These are phyloP conservation scores for Volutella citrinella DNA, from an alignment of 2,329 filamentous ascomycete genomes.

Conservation along the genomic window DNA sequence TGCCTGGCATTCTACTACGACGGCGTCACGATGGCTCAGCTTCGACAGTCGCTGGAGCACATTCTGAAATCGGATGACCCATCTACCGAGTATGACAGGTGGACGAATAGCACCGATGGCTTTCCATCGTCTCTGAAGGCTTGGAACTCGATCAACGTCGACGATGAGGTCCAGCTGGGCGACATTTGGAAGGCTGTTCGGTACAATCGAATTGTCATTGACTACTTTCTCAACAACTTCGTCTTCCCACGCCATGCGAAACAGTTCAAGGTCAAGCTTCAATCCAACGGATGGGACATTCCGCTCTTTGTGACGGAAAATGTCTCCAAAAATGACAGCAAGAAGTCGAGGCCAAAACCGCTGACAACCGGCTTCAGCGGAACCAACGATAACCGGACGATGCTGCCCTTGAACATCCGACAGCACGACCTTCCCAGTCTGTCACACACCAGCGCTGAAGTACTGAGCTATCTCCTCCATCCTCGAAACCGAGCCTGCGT, in stretches of 20 bases:
- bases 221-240: conserved; percentile 62
- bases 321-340: neutral
- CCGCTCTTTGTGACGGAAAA: conserved; percentile 39
- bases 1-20: conserved; percentile 66
- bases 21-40: conserved; percentile 49
- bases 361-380: conserved; percentile 69
- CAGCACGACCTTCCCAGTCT: conserved; percentile 59
- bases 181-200: conserved; percentile 53
- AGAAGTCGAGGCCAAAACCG: conserved; percentile 7
- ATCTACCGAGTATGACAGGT: conserved; percentile 52
- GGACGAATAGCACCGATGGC: conserved; percentile 38
- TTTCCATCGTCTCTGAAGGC: conserved; percentile 50
- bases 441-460: conserved; percentile 61
- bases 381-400: conserved; percentile 62
- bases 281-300: conserved; percentile 68
- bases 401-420: conserved; percentile 59
- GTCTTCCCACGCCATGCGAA: conserved; percentile 66
- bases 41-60: conserved; percentile 48
- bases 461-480: conserved; percentile 57
- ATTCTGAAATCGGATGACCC: conserved; percentile 55
- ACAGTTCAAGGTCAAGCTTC: conserved; percentile 62
- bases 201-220: conserved; percentile 47
- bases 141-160: conserved; percentile 59
- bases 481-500: conserved; percentile 47
- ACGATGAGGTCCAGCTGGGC: conserved; percentile 50